phyloP scores from a whole-genome alignment of 495 filamentous ascomycete species.

The Hypoxylon lienhwacheense region DNA sequence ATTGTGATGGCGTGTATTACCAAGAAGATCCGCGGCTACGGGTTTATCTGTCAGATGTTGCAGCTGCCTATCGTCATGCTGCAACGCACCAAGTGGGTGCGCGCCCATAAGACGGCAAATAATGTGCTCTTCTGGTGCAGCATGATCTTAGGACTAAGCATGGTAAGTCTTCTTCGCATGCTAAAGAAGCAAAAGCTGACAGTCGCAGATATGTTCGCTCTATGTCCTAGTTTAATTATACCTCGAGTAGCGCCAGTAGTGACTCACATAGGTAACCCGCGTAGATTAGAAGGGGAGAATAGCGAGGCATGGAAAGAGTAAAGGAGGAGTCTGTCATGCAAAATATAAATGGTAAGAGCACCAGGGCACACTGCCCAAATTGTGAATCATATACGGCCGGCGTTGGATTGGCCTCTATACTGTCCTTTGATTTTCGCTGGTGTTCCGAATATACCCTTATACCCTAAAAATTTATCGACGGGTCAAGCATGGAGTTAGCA shows the following conservation, averaged over 20 bases:
- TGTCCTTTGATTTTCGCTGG: background rate
- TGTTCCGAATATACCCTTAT: conserved; percentile 7
- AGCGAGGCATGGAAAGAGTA: background rate
- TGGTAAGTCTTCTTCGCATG: conserved; percentile 61
- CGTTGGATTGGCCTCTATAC: background rate
- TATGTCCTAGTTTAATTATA: conserved; percentile 51
- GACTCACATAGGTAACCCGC: background rate
- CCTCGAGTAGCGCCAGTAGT: background rate
- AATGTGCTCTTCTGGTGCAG: conserved; percentile 94
- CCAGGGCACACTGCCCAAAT: background rate
- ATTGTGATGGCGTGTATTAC: conserved; percentile 98
- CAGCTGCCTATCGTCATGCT: conserved; percentile 92
- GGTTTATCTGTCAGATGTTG: conserved; percentile 91
- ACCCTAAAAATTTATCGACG: too few relatives aligned
- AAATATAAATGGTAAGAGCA: background rate
- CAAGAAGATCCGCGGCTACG: conserved; percentile 93
- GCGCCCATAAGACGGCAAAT: conserved; percentile 74
- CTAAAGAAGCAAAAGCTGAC: conserved; percentile 12
- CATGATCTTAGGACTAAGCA: conserved; percentile 87
- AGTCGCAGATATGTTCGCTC: conserved; percentile 54
- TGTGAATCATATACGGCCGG: background rate
- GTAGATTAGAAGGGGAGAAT: background rate
- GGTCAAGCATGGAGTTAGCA: too few relatives aligned
- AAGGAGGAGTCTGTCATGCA: background rate
- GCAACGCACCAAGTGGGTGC: conserved; percentile 76